Evolutionary conservation across 2,329 filamentous ascomycete species (phyloP), one percentile per base, ranked within the genome.

Genomic region (Penicillium verrucosum): DNA sequence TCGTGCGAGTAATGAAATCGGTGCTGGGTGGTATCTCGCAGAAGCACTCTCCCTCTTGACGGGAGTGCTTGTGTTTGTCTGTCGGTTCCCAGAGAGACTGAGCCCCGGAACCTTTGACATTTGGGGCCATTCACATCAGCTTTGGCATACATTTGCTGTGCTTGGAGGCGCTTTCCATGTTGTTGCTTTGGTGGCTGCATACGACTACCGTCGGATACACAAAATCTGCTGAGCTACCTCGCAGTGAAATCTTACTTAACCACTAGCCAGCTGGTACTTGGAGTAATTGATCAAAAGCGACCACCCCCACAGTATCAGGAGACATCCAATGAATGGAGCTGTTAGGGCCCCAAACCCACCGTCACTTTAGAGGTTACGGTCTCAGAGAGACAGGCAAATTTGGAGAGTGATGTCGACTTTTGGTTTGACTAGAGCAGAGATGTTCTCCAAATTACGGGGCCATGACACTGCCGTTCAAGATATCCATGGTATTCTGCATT

Each of bases 71-170:
- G 18, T 56, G 34, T 61, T 61, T 11, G 57, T 61, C 11, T 23
- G 25, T 34, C 54, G 59, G n/a, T 30, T 57, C 12, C 57, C 59
- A n/a, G 57, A 60, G 34, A 61, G 57, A 40, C 7, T 59, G 34
- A 54, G 50, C 14, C 59, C 57, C 1, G 57, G 54, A 9, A 41
- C 51, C 12, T 61, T 61, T 52, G 59, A 61, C 46, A 57, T 60
- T 32, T 55, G 45, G n/a, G 54, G 57, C 5, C 59, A 61, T 57
- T 61, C 57, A 4, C 54, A 60, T 57, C 57, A 61, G 48, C 46
- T 61, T 36, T 61, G 50, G 45, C 59, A 61, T 34, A 23, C 11
- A 3, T 60, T 57, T 46, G 57, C 57, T 40, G 57, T 61, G 18
- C 18, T 61, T 32, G 59, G 57, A 2, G 25, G 59, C 9, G 51